Base-by-base conservation (phyloP, 192 early-diverging fungal species). In the Umbelopsis vinacea region DNA sequence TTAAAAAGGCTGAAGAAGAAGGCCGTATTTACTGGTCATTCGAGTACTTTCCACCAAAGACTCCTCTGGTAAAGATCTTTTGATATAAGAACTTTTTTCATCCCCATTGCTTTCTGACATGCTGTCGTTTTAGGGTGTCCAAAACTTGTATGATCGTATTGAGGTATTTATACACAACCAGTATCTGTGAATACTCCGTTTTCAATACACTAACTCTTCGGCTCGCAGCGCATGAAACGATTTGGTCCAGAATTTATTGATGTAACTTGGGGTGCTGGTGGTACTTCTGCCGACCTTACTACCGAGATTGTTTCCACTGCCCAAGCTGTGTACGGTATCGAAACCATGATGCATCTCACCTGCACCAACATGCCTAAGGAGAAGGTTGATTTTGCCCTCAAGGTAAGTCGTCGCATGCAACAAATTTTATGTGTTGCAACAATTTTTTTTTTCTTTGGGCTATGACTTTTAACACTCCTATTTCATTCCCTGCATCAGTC, bases 11-110 rank as follows among this genome's bases (percentile, higher is more conserved):
- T 1, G 72, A 83, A 21, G 85, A 80, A 21, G 84, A 85, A 68
- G 82, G 77, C 11, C 74, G 82, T 33, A 72, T 78, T 66, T 88
- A 76, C 76, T 94, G 89, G 81, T 97, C 96, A 37, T 95, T 99
- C 72, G 98, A 99, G 84, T 99, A 93, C 84, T 99, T 98, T 73
- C 97, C 98, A 38, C 98, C 98, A 52, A 99, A 97, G 82, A 99
- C 98, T n/a, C 89, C 91, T 54, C 86, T 89, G 82, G 87, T 85
- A 83, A 74, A 43, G 8, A 21, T 21, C 14, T 22, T 46, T 69
- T n/a, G 50, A 37, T 67, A 46, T 29, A 33, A 7, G 17, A 8
- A 9, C 17, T 14, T n/a, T 15, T 26, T 57, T 35, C 17, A 63
- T 35, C 11, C 3, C 54, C 14, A 46, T 46, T 38, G 23, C 24